Evolutionary conservation across 192 early-diverging fungal species (phyloP).

Genomic region (Dissophora ornata): DNA sequence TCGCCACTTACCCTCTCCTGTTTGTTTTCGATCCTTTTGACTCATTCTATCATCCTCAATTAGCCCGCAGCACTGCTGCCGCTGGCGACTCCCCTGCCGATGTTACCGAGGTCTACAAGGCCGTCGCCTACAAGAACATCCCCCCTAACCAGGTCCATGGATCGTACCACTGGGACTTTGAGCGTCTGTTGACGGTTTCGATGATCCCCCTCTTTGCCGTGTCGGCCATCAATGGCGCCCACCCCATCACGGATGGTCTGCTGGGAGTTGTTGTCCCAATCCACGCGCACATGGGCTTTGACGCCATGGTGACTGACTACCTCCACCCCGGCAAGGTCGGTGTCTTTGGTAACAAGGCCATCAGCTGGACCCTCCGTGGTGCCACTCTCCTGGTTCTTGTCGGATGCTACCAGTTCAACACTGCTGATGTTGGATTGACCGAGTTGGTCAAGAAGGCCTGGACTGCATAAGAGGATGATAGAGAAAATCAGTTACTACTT

Average conservation of each 20-base stretch:
- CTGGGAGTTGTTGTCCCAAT: slow-evolving; percentile 91
- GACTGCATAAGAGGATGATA: slow-evolving; percentile 71
- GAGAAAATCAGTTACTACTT: too few species aligned
- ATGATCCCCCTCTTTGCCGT: slow-evolving; percentile 81
- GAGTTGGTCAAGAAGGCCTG: slow-evolving; percentile 86
- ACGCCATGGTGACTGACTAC: slow-evolving; percentile 84
- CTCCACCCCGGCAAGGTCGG: slow-evolving; percentile 73
- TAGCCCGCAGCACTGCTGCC: slow-evolving; percentile 32
- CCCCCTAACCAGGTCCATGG: slow-evolving; percentile 82
- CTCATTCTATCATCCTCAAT: too few species aligned
- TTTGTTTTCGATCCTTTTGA: not conserved
- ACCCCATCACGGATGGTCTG: slow-evolving; percentile 88
- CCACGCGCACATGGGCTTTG: slow-evolving; percentile 91
- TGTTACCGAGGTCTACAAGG: slow-evolving; percentile 42
- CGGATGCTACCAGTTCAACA: slow-evolving; percentile 95
- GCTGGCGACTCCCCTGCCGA: slow-evolving; percentile 20
- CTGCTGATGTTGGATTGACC: slow-evolving; percentile 94
- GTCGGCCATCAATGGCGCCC: slow-evolving; percentile 83
- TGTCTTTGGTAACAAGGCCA: slow-evolving; percentile 69
- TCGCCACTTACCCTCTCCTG: too few species aligned
- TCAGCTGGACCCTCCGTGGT: slow-evolving; percentile 72
- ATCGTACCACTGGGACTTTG: slow-evolving; percentile 96
- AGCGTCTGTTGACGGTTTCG: slow-evolving; percentile 84
- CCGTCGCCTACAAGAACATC: slow-evolving; percentile 56
- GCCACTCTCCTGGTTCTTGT: slow-evolving; percentile 81